Conservation (phyloP, 23 red algal species). For the Chondrus crispus region DNA sequence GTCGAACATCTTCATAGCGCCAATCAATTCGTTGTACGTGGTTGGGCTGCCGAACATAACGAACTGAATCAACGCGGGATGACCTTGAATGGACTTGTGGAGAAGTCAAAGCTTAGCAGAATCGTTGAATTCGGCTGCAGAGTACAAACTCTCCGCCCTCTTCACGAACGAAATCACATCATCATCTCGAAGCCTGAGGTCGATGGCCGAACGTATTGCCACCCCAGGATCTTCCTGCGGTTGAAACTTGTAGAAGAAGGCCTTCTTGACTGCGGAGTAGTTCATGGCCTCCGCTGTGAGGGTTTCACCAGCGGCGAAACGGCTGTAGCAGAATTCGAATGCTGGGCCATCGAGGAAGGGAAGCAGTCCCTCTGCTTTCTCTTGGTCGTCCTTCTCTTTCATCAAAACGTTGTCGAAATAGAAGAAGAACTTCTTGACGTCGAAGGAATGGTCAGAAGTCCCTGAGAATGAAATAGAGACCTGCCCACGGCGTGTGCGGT, state of each 20-base stretch:
- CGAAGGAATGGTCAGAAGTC: not conserved
- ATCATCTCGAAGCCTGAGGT: not conserved
- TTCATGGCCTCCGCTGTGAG: not conserved
- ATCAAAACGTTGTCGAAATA: slow-evolving; percentile 4
- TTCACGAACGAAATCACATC: not conserved
- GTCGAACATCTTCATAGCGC: not conserved
- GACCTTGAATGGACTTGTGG: not conserved
- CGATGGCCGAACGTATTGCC: not conserved
- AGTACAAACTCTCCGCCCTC: not conserved
- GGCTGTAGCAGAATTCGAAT: not conserved
- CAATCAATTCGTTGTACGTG: not conserved
- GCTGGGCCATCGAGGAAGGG: not conserved
- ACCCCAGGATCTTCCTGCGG: not conserved
- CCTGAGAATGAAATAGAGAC: not conserved
- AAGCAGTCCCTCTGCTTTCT: not conserved
- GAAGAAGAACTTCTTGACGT: not conserved
- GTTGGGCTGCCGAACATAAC: not conserved
- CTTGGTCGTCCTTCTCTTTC: not conserved
- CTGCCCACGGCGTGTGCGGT: not conserved
- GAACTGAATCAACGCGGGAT: not conserved
- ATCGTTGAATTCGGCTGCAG: not conserved
- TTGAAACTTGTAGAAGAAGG: not conserved
- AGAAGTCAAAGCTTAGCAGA: not conserved
- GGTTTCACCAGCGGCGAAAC: not conserved
- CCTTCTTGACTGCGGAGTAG: not conserved